Base-by-base conservation (phyloP, 768 basidiomycete species). In the Boletus rex-veris region DNA sequence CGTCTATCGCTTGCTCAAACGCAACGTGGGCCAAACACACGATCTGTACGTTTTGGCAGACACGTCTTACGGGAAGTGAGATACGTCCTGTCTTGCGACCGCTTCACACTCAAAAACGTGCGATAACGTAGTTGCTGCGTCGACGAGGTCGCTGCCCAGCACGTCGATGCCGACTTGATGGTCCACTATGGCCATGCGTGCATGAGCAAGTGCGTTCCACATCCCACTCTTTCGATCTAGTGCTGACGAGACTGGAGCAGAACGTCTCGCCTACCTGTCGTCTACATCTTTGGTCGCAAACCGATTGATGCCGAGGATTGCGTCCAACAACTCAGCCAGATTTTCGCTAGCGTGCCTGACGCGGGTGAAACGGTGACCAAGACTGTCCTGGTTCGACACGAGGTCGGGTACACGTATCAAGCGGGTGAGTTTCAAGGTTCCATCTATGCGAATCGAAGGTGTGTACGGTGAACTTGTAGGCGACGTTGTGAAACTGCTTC, bases 101-200 rank as follows among this genome's bases (percentile, higher is more conserved):
- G 4, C 40, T 24, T 9, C 43, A 44, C 38, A 31, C 53, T 63
- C 26, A 56, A 24, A 31, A 7, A 21, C 31, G 24, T 36, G 33
- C 37, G 6, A 35, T 7, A 36, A 50, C 45, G n/a, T 41, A 64
- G 95, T 63, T 99, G 97, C 64, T 98, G 97, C 66, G 92, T 96
- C 3, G 97, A 99, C 64, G 92, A 98, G 61, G 88, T 98, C 6
- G 89, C 94, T 6, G 94, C 96, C 4, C 87, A 93, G 62, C 97
- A 99, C 64, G 85, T 94, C 43, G 85, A 94, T 58, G 92, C 94
- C 0, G 91, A 98, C 65, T 83, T 86, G 8, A 79, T 97, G 57
- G 86, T 99, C 3, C 96, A 99, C 64, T 98, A 97, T 64, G 96
- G 96, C 2, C 90, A 97, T 74, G 94, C 96, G 0, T 99, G 97